Evolutionary conservation across 306 rosid species (phyloP).

Genomic region (Inga oerstediana): DNA sequence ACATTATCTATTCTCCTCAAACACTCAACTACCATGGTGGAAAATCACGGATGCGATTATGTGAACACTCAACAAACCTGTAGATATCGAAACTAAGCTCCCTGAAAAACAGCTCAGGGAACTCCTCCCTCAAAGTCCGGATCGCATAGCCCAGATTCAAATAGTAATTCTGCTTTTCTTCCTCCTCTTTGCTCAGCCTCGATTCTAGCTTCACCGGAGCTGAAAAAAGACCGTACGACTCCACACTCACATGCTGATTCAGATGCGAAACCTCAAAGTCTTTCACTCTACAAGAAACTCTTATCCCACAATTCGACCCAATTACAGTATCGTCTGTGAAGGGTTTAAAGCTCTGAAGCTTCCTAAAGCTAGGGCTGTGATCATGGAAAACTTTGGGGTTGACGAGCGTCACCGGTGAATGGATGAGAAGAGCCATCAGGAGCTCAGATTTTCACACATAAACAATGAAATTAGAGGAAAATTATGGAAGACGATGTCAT

Average conservation of each 20-base stretch:
- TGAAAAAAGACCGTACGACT: conserved; percentile 62
- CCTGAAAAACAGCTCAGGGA: conserved; percentile 67
- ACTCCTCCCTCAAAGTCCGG: conserved; percentile 76
- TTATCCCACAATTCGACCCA: conserved; percentile 42
- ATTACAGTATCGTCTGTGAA: conserved; percentile 30
- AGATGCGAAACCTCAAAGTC: conserved; percentile 41
- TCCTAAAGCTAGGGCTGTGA: conserved; percentile 39
- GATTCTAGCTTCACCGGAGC: conserved; percentile 63
- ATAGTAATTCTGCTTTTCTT: conserved; percentile 74
- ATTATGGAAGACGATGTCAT: conserved; percentile 10
- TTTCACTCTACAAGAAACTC: conserved; percentile 35
- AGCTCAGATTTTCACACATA: not conserved
- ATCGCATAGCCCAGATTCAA: conserved; percentile 85
- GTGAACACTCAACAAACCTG: conserved; percentile 44
- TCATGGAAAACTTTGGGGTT: conserved; percentile 33
- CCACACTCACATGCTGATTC: conserved; percentile 36
- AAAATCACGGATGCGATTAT: conserved; percentile 5
- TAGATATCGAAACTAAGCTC: conserved; percentile 76
- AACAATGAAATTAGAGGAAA: conserved; percentile 26
- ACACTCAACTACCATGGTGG: not conserved
- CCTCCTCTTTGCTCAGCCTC: conserved; percentile 72
- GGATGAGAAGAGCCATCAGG: conserved; percentile 64
- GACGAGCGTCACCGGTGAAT: conserved; percentile 48
- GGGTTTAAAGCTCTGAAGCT: conserved; percentile 43
- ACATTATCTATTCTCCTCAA: not conserved